A percentile compares a stretch with the other conserved stretches of the same genome.
Evolutionary conservation across 2,329 filamentous ascomycete genomes (phyloP).

Genomic region (Colletotrichum gigasporum): DNA sequence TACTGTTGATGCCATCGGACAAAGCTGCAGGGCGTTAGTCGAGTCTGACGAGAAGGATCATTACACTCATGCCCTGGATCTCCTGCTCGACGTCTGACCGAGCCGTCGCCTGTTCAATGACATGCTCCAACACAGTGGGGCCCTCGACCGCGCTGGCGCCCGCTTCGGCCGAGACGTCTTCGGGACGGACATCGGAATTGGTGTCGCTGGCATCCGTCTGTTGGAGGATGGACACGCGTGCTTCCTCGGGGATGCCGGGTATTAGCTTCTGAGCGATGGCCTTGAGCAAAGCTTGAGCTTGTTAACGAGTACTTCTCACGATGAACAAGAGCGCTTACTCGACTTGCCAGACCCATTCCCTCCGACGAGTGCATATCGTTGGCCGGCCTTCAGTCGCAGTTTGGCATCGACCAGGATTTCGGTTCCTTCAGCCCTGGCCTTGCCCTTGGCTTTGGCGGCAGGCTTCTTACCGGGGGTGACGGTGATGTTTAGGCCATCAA

Average conservation of each 20-base stretch:
- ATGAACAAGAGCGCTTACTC: constrained; percentile 54
- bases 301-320: neutral
- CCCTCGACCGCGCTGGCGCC: constrained; percentile 22
- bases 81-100: constrained; percentile 68
- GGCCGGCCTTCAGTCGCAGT: constrained; percentile 75
- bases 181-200: constrained; percentile 34
- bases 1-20: constrained; percentile 67
- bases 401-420: constrained; percentile 78
- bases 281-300: constrained; percentile 68
- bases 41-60: neutral
- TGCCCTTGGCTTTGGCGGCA: constrained; percentile 61
- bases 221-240: constrained; percentile 74
- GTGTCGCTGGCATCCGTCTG: constrained; percentile 63
- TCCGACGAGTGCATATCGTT: constrained; percentile 81
- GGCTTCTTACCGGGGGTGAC: constrained; percentile 59
- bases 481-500: constrained; percentile 78
- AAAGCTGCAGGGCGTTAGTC: constrained; percentile 54
- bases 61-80: constrained; percentile 62
- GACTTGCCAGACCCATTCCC: constrained; percentile 87
- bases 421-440: constrained; percentile 54
- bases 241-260: constrained; percentile 75
- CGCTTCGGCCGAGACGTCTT: constrained; percentile 11
- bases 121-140: constrained; percentile 69
- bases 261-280: constrained; percentile 83
- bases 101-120: constrained; percentile 69